Conservation (phyloP, 768 basidiomycete species). For the Leccinum rimulosum region DNA sequence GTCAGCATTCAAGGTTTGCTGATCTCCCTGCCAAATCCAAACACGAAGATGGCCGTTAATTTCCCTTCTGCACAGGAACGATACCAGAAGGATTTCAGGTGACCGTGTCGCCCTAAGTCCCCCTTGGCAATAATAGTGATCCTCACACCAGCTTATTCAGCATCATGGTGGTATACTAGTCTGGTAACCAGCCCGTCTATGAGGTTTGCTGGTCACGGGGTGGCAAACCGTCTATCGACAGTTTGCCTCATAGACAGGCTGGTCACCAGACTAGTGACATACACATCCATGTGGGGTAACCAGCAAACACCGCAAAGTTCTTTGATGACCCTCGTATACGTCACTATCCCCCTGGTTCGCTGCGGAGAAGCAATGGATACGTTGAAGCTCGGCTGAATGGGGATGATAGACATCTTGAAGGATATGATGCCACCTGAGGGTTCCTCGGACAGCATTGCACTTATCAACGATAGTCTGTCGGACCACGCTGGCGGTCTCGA, state of each 20-base stretch:
- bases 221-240: too few species aligned
- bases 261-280: conserved; percentile 8
- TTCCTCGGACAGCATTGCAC: conserved; percentile 31
- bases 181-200: too few species aligned
- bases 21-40: conserved; percentile 30
- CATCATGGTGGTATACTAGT: conserved; percentile 1
- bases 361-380: not conserved
- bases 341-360: too few species aligned
- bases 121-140: not conserved
- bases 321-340: too few species aligned
- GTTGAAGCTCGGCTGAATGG: not conserved
- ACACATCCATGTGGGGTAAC: conserved; percentile 8
- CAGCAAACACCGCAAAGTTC: too few species aligned
- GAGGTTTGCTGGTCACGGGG: too few species aligned
- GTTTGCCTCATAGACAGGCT: too few species aligned
- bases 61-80: conserved; percentile 25
- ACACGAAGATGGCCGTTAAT: conserved; percentile 13
- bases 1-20: not conserved
- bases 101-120: conserved; percentile 30
- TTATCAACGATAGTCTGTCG: conserved; percentile 24
- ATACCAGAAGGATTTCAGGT: conserved; percentile 31
- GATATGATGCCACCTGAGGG: conserved; percentile 24
- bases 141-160: conserved; percentile 32
- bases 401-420: conserved; percentile 4
- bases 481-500: conserved; percentile 26